Conservation (phyloP, 2,329 filamentous ascomycete species). For the Xylariaceae sp. region DNA sequence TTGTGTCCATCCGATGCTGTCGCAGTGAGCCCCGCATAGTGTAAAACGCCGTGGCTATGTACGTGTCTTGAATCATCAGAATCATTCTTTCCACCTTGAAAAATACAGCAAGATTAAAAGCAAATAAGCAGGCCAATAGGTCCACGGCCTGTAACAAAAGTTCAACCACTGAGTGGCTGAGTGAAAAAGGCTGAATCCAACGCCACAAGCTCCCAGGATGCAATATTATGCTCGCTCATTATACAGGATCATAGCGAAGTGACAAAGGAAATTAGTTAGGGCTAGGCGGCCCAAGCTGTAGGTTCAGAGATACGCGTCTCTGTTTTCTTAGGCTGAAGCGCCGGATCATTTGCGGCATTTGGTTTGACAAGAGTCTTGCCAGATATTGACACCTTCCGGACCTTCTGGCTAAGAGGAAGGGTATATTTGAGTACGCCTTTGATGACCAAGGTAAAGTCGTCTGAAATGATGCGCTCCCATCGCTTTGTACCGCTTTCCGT, state of each 20-base stretch:
- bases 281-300: slow-evolving; percentile 35
- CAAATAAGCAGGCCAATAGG: slow-evolving; percentile 17
- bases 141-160: neutral
- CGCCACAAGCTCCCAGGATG: slow-evolving; percentile 43
- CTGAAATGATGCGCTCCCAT: slow-evolving; percentile 89
- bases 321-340: slow-evolving; percentile 48
- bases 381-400: slow-evolving; percentile 66
- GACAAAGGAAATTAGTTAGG: slow-evolving; percentile 38
- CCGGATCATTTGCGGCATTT: slow-evolving; percentile 65
- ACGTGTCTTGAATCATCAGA: slow-evolving; percentile 27
- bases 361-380: slow-evolving; percentile 67
- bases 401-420: slow-evolving; percentile 65
- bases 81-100: slow-evolving; percentile 14
- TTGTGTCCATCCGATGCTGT: slow-evolving; percentile 38
- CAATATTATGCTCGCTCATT: slow-evolving; percentile 48
- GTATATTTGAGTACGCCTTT: slow-evolving; percentile 89
- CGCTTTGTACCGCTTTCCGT: slow-evolving; percentile 84
- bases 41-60: slow-evolving; percentile 33
- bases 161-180: neutral
- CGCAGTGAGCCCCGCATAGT: slow-evolving; percentile 29
- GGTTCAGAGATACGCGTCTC: slow-evolving; percentile 39
- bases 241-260: slow-evolving; percentile 44
- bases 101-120: slow-evolving; percentile 24
- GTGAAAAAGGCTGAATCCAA: slow-evolving; percentile 36
- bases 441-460: slow-evolving; percentile 92